Evolutionary conservation across 2,329 filamentous ascomycete genomes (phyloP), one percentile per base, ranked within the genome.

Genomic region (Epichloe sylvatica): DNA sequence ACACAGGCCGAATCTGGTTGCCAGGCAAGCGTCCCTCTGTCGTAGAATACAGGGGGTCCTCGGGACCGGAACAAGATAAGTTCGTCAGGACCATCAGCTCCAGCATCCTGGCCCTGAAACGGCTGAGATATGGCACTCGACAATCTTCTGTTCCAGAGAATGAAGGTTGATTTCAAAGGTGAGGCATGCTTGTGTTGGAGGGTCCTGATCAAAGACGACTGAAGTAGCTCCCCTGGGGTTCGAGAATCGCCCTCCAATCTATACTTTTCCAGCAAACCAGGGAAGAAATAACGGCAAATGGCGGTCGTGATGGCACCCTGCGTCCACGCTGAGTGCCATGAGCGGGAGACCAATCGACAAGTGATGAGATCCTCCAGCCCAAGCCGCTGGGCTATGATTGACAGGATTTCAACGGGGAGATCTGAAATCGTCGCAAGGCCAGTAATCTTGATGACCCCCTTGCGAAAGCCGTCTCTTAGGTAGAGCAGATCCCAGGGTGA

Each of bases 321-420:
- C 12, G 54, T 55, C 61, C 62, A 64, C 6, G 48, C 23, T 1
- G 37, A 21, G 6, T 51, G 50, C 63, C 63, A 66, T n/a, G 49
- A 49, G 12, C 40, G 57, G 9, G 53, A 64, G 2, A 63, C 63
- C 5, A 51, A 23, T 13, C 34, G 53, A 45, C 62, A 65, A 36
- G 40, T 50, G 47, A 59, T 41, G 23, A 60, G 51, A 25, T 65
- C 62, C 5, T 58, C 46, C 5, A 63, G 40, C 0, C 49, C 43
- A 13, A 66, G 54, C 13, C 58, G 47, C 0, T 49, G 47, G 12
- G 56, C 49, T 21, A 65, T 51, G 5, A 49, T 13, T 12, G 55
- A 58, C 12, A 65, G 36, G 9, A 66, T 44, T 45, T 66, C 64
- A 4, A 46, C 43, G 1, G 64, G 62, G 0, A 65, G 54, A 35